phyloP scores from a whole-genome alignment of 2,329 filamentous ascomycete genomes.

The Aureobasidium pullulans region DNA sequence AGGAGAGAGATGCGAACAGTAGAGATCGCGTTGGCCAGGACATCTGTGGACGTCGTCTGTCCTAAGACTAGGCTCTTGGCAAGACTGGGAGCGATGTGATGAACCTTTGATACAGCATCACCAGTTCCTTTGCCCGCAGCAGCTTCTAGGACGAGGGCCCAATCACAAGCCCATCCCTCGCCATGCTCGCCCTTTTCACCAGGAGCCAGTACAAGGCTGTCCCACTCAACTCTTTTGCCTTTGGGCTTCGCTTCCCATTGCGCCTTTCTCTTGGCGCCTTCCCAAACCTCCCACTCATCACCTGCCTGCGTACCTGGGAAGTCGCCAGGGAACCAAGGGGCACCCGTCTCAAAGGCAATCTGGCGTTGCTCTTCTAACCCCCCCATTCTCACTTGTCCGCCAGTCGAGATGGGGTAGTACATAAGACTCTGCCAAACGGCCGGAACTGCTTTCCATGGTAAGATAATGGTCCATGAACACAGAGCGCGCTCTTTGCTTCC shows the following conservation, averaged over 20 bases:
- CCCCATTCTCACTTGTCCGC: constrained; percentile 74
- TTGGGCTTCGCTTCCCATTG: constrained; percentile 74
- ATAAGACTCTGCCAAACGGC: constrained; percentile 82
- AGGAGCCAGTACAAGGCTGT: constrained; percentile 64
- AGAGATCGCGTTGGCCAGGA: constrained; percentile 37
- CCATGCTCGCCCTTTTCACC: constrained; percentile 77
- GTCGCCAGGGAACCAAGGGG: constrained; percentile 82
- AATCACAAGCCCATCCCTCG: constrained; percentile 75
- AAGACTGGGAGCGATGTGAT: not conserved
- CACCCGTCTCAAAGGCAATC: constrained; percentile 68
- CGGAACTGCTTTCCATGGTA: constrained; percentile 84
- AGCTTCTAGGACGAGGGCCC: constrained; percentile 30
- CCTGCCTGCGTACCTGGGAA: constrained; percentile 73
- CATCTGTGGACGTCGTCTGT: not conserved
- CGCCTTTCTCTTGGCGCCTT: constrained; percentile 51
- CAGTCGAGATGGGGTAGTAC: constrained; percentile 71
- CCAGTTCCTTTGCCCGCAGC: not conserved
- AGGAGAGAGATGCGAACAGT: constrained; percentile 62
- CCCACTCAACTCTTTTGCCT: constrained; percentile 71
- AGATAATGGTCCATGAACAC: constrained; percentile 74
- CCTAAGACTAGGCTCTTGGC: not conserved
- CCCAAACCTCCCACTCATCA: constrained; percentile 64
- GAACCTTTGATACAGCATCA: not conserved
- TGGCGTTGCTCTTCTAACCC: constrained; percentile 75
- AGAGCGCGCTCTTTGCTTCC: constrained; percentile 34